Evolutionary conservation across 2,329 filamentous ascomycete genomes (phyloP).

Genomic region (Tolypocladium tundrense): DNA sequence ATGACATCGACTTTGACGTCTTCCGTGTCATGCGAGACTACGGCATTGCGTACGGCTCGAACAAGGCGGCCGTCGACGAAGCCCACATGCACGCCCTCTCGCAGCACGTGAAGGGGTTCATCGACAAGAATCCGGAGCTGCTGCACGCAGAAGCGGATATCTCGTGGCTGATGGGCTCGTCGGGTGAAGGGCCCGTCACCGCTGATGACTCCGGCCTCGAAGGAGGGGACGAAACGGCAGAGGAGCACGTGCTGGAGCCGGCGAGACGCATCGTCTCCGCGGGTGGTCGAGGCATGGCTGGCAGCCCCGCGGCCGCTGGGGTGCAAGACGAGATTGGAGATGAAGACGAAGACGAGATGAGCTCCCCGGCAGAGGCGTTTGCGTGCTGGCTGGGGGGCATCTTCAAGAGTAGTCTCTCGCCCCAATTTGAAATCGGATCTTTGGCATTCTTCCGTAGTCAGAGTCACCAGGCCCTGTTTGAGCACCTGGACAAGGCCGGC

Average conservation of each 20-base stretch:
- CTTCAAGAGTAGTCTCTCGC: constrained; percentile 40
- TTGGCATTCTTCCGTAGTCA: constrained; percentile 38
- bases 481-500: constrained; percentile 36
- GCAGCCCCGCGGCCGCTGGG: not conserved
- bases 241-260: not conserved
- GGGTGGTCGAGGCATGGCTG: not conserved
- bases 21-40: constrained; percentile 80
- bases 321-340: constrained; percentile 6
- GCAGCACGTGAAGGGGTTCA: constrained; percentile 33
- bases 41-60: constrained; percentile 67
- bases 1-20: constrained; percentile 68
- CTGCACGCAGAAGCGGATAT: constrained; percentile 37
- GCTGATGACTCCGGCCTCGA: not conserved
- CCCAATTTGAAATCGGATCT: constrained; percentile 45
- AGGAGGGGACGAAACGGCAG: not conserved
- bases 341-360: constrained; percentile 7
- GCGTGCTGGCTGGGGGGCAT: constrained; percentile 23
- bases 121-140: constrained; percentile 30
- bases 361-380: constrained; percentile 16
- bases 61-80: constrained; percentile 36
- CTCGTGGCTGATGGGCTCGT: constrained; percentile 30
- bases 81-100: constrained; percentile 32
- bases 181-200: not conserved
- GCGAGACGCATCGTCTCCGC: not conserved
- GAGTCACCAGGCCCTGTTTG: constrained; percentile 35